Base-by-base conservation (phyloP, 352 stramenopile genomes). In the Peronospora destructor region DNA sequence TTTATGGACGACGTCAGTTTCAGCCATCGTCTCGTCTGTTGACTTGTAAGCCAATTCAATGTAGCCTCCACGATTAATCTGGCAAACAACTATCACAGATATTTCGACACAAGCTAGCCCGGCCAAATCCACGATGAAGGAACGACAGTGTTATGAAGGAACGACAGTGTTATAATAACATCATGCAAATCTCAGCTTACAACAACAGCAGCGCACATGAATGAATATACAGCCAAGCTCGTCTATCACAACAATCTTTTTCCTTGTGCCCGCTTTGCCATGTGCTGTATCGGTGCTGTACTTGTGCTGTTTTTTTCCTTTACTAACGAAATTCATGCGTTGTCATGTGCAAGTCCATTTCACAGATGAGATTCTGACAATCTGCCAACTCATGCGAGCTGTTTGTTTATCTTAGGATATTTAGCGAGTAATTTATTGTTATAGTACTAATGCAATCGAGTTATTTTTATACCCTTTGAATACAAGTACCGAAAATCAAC, bases 301-400 rank as follows among this genome's bases (percentile, higher is more conserved):
- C 25, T 28, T 28, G 3, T 6, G 6, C 25, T 34, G 6, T n/a
- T 35, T 35, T 4, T 35, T 9, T 4, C 0, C 11, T 6, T 35
- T 35, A 35, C 6, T 7, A 21, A 21, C 0, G 30, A 35, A 35
- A 35, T n/a, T 35, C 4, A 14, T 35, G 30, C 30, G 30, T 34
- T 44, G 34, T 74, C 56, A 14, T 43, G 66, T n/a, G n/a, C n/a
- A n/a, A n/a, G n/a, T n/a, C 19, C 65, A 26, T 10, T 34, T 68
- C 19, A 21, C 19, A 21, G 61, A 32, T 73, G 57, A 12, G 51
- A 52, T 37, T 72, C 55, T 16, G 66, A 61, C 52, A n/a, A n/a
- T n/a, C n/a, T n/a, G n/a, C n/a, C n/a, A n/a, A n/a, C n/a, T n/a
- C n/a, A n/a, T n/a, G n/a, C n/a, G n/a, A n/a, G n/a, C n/a, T n/a